Evolutionary conservation across 352 stramenopile species (phyloP), one percentile per base, ranked within the genome.

Genomic region (Phytophthora boehmeriae): DNA sequence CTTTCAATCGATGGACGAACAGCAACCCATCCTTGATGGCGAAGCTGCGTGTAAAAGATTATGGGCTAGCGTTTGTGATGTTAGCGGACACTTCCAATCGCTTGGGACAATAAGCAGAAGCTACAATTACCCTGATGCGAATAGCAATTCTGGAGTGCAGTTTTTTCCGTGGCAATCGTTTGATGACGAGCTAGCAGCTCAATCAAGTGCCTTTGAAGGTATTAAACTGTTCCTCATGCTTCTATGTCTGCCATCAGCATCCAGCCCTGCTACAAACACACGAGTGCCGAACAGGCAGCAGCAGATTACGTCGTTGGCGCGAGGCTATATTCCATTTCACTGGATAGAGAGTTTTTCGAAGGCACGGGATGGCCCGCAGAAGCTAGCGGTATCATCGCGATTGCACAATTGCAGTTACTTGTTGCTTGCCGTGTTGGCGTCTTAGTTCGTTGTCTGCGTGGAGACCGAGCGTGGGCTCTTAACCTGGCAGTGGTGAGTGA

Each of bases 101-200:
- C 39, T 73, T 4, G 14, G 61, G 25, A 36, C 23, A 0, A 14
- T 27, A 8, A 68, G n/a, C 16, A 28, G 27, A 28, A 13, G 5
- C 23, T 25, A 22, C 17, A 8, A 5, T 20, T 1, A 47, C 19
- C 9, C 16, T 5, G 14, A 6, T 23, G 28, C 25, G 25, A 6
- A 42, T 27, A n/a, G 38, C 17, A 39, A 1, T 23, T 14, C 25
- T 0, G 17, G 25, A 2, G 32, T 23, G 20, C 22, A 23, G 5
- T 64, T 75, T 17, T 71, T 72, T 41, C 67, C 67, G 14, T 72
- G 67, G 67, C 27, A 38, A 5, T 42, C 67, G 1, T 61, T 75
- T 19, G 39, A 53, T 5, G 16, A 42, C 8, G 67, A 75, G 43
- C 16, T 75, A 5, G 19, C 20, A 2, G 39, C 17, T 9, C 67